Evolutionary conservation across 306 rosid species (phyloP).

Genomic region (Citrullus amarus): DNA sequence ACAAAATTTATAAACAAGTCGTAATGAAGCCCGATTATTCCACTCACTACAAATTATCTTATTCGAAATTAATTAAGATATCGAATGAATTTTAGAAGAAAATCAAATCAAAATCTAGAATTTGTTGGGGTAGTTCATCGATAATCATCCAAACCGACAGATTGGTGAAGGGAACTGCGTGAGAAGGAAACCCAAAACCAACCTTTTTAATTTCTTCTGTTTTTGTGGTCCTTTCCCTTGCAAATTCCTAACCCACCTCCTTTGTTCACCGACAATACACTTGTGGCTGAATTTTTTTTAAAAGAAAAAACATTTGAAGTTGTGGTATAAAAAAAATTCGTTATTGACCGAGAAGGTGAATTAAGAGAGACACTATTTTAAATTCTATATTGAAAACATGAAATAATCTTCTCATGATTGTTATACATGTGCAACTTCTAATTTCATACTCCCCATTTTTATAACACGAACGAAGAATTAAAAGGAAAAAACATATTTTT

Average conservation of each 20-base stretch:
- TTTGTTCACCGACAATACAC: not conserved
- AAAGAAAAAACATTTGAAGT: no score
- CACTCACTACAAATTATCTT: not conserved
- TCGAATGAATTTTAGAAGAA: not conserved
- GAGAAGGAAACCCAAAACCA: not conserved
- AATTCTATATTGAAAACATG: no score
- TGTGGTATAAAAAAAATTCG: no score
- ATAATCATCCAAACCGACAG: not conserved
- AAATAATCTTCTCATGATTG: no score
- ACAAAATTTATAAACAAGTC: not conserved
- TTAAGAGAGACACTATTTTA: no score
- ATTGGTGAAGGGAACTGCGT: not conserved
- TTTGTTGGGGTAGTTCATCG: not conserved
- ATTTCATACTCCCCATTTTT: no score
- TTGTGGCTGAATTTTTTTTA: no score
- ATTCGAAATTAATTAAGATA: not conserved
- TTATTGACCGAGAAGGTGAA: no score
- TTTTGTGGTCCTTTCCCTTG: not conserved
- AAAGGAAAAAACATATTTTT: no score
- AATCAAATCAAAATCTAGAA: not conserved
- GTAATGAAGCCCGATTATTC: not conserved
- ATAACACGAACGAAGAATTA: no score
- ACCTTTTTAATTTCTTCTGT: not conserved
- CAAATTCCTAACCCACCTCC: not conserved
- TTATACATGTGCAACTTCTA: no score